Evolutionary conservation across 2,329 filamentous ascomycete species (phyloP), one percentile per base, ranked within the genome.

Genomic region (Leptoxyphium fumago): DNA sequence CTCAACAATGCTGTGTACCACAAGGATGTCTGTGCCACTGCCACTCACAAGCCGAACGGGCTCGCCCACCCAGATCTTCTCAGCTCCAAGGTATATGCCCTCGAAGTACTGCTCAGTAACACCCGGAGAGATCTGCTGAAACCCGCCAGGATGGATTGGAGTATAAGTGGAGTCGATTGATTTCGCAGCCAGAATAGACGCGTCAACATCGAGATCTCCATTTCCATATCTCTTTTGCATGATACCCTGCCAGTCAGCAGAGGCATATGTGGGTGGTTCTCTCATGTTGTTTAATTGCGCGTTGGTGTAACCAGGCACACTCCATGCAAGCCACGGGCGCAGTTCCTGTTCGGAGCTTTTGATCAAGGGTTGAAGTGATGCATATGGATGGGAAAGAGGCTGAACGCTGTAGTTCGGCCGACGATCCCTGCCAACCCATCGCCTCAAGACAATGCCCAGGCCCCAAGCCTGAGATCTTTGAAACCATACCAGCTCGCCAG

Each of bases 1-100:
- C 45, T 70, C 67, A 15, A 70, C 45, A 36, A 71, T 64, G 29
- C 63, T 56, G 28, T 61, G 63, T 10, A 72, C 47, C 28, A 71
- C 64, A 50, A 77, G 61, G 30, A 77, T 62, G 39, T 73, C 67
- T 28, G 65, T 65, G 14, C 66, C 65, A 1, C 59, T 57, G n/a
- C 60, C 63, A 11, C 63, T 58, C 6, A 63, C 61, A 5, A 77
- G 57, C n/a, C 75, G 70, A 11, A 77, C 63, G 1, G 72, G 66
- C 40, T 78, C 75, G n/a, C 74, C 72, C 15, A 69, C 58, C 71
- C 73, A 78, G 17, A 77, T 64, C 56, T 77, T 77, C 52, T 78
- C 75, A 1, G 69, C 73, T 5, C 75, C 75, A 0, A 77, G 56
- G 54, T 67, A 78, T 41, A 77, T 62, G 29, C 71, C 72, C 45